Evolutionary conservation across 176 grass and related monocot species (phyloP), one percentile per base, ranked within the genome.

Genomic region (Hordeum marinum): DNA sequence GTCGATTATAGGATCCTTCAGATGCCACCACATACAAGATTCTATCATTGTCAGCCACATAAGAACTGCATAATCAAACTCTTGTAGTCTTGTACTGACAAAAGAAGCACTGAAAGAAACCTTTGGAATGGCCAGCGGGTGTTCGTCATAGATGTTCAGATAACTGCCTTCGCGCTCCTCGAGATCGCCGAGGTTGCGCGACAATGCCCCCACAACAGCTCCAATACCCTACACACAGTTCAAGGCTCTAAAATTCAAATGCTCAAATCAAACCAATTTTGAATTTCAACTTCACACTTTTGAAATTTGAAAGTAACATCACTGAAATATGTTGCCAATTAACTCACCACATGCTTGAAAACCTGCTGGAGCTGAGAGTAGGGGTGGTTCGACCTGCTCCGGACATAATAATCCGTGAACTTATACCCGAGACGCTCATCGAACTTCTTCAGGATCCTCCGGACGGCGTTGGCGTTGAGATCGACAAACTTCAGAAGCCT

Each of bases 301-400:
- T 54, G 5, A 54, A 36, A 8, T 18, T 29, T 50, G 12, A 20
- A 50, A 75, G 71, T 6, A 74, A 1, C 23, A 74, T 2, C 1
- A 1, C 24, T 7, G 48, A 29, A 14, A 74, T 5, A 20, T 52
- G 43, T 31, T 50, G 14, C 0, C 71, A 52, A 50, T 15, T 46
- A 46, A 46, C 43, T 75, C 43, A 75, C 72, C 72, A 75, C 72
- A 31, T 75, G 72, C 42, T 75, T 75, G 43, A 75, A 75, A 31
- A 75, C 43, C 43, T 75, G 72, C 25, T 75, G 45, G 14, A 75
- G 42, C 72, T 75, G 72, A 52, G 72, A 75, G 25, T 20, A 75
- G 3, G 72, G 72, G 25, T 75, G 72, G 15, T 75, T 75, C 1
- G 72, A 75, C 2, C 72, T 75, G 72, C 72, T 75, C 43, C 72